Conservation (phyloP, 192 early-diverging fungal species). For the Irineochytrium annulatum region DNA sequence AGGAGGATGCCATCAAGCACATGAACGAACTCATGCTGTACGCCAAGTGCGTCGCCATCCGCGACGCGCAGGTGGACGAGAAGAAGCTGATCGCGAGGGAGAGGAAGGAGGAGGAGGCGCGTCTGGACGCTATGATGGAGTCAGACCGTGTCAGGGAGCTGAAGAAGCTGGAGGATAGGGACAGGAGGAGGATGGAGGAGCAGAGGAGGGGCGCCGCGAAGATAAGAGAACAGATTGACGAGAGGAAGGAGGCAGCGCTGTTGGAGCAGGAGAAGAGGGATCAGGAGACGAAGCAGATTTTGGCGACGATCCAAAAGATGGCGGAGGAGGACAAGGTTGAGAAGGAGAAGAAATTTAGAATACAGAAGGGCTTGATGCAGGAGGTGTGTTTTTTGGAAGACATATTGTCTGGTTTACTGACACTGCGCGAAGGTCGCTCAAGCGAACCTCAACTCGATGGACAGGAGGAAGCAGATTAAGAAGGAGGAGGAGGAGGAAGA, state of each 20-base stretch:
- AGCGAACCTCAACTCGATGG: conserved; percentile 50
- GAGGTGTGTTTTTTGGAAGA: conserved; percentile 36
- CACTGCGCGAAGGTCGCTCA: conserved; percentile 38
- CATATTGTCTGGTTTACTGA: background rate
- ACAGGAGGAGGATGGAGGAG: conserved; percentile 42
- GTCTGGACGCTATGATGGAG: conserved; percentile 59
- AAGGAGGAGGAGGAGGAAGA: conserved; percentile 53
- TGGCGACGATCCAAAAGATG: conserved; percentile 43
- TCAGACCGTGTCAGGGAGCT: conserved; percentile 46
- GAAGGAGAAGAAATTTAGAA: conserved; percentile 41
- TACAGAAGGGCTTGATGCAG: conserved; percentile 41
- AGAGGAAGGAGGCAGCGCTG: conserved; percentile 50
- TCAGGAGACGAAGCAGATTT: conserved; percentile 55
- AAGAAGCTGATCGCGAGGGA: conserved; percentile 53
- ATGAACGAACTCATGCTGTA: conserved; percentile 64
- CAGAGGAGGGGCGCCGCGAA: conserved; percentile 50
- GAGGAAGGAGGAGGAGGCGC: conserved; percentile 45
- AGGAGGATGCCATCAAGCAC: conserved; percentile 66
- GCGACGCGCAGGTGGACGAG: conserved; percentile 56
- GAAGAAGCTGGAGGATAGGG: conserved; percentile 47
- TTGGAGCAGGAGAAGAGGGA: conserved; percentile 52
- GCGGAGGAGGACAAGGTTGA: conserved; percentile 44
- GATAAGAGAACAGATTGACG: conserved; percentile 52
- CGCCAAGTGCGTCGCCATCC: conserved; percentile 60
- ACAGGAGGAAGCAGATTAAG: conserved; percentile 39